These are phyloP conservation scores for Trametes gibbosa DNA, from an alignment of 768 basidiomycete genomes.

Conservation along the genomic window DNA sequence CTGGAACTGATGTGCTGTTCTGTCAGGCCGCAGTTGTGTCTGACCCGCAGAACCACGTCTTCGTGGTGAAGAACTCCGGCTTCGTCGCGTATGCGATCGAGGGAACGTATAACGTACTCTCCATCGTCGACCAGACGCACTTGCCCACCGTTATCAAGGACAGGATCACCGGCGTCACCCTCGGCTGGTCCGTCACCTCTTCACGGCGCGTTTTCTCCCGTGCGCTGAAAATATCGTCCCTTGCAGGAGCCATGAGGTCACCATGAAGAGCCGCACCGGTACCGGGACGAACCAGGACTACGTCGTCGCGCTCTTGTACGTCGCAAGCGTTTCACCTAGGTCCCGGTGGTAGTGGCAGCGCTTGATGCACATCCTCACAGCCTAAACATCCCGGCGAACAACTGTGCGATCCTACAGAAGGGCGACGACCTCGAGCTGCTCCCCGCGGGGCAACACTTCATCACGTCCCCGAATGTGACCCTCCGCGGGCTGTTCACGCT, in stretches of 20 bases:
- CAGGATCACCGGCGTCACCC: conserved; percentile 52
- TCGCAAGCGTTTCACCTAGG: conserved; percentile 8
- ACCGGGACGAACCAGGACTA: conserved; percentile 52
- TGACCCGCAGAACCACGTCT: conserved; percentile 73
- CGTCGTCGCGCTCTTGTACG: conserved; percentile 76
- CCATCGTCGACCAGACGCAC: conserved; percentile 84
- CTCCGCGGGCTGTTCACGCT: conserved; percentile 76
- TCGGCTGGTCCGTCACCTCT: too few relatives aligned
- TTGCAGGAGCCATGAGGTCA: conserved; percentile 78
- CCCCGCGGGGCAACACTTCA: conserved; percentile 79
- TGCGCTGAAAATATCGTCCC: too few relatives aligned
- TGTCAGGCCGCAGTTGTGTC: conserved; percentile 76
- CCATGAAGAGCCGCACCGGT: conserved; percentile 62
- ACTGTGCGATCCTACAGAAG: conserved; percentile 81
- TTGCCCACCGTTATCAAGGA: conserved; percentile 59
- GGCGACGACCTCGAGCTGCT: conserved; percentile 79
- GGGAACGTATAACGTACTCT: conserved; percentile 73
- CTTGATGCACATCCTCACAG: conserved; percentile 32
- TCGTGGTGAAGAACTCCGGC: conserved; percentile 76
- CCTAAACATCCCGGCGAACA: conserved; percentile 81
- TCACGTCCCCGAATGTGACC: conserved; percentile 82
- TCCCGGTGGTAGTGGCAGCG: too few relatives aligned
- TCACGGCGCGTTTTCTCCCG: too few relatives aligned
- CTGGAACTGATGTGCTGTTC: too few relatives aligned
- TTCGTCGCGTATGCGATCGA: conserved; percentile 77